phyloP scores from a whole-genome alignment of 1,284 basidiomycete genomes.

The Ustilago lituana region DNA sequence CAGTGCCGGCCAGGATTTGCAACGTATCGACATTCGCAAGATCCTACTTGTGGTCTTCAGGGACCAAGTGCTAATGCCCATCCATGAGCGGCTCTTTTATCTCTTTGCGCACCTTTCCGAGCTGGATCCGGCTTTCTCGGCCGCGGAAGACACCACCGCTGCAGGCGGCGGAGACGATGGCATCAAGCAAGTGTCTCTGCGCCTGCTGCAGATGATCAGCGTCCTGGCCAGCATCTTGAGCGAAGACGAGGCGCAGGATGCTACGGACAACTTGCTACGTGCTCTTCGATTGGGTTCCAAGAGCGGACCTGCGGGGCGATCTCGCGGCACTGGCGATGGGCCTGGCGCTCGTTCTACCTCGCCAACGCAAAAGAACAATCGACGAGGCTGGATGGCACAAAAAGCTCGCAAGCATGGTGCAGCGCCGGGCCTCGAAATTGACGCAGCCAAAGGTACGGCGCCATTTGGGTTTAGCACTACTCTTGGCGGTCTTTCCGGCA shows the following conservation, averaged over 20 bases:
- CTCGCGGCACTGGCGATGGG: conserved; percentile 17
- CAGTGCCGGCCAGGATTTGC: conserved; percentile 5
- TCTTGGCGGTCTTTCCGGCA: neutral
- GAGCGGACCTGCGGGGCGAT: conserved; percentile 41
- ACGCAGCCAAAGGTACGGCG: neutral
- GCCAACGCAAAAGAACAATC: conserved; percentile 36
- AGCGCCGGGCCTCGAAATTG: conserved; percentile 2
- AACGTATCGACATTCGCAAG: conserved; percentile 78
- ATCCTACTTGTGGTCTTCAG: conserved; percentile 82
- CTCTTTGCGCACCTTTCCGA: conserved; percentile 47
- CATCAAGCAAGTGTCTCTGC: conserved; percentile 43
- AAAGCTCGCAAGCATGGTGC: conserved; percentile 55
- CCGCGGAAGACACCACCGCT: conserved; percentile 8
- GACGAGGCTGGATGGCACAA: conserved; percentile 56
- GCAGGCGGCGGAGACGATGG: conserved; percentile 29
- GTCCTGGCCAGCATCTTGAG: conserved; percentile 63
- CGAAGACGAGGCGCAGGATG: conserved; percentile 65
- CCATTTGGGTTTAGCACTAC: neutral
- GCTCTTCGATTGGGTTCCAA: conserved; percentile 51
- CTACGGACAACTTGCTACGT: conserved; percentile 61
- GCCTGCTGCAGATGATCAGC: conserved; percentile 62
- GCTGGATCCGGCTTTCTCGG: conserved; percentile 37
- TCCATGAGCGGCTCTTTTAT: conserved; percentile 54
- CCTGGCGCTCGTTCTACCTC: conserved; percentile 19
- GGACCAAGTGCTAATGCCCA: conserved; percentile 70